Conservation (phyloP, 140 eudicot species). For the Ambrosia hybrid region DNA sequence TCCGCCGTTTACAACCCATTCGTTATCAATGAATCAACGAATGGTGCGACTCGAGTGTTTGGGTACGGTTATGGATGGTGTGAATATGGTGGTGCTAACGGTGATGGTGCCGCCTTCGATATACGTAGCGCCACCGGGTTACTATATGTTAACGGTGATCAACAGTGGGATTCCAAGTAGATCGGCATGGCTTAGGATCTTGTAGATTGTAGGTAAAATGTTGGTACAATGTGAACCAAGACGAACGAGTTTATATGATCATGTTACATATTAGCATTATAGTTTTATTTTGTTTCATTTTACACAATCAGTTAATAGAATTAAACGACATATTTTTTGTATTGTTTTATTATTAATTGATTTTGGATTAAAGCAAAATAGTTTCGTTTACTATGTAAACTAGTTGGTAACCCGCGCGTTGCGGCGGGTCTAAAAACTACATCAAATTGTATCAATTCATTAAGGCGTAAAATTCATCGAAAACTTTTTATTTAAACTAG, state of each 20-base stretch:
- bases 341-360: too few species aligned
- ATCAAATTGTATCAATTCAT: too few species aligned
- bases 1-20: slow-evolving; percentile 72
- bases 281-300: too few species aligned
- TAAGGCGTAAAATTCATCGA: too few species aligned
- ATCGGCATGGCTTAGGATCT: slow-evolving; percentile 60
- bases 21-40: slow-evolving; percentile 71
- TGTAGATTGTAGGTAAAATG: slow-evolving; percentile 32
- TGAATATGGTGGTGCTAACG: slow-evolving; percentile 29
- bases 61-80: slow-evolving; percentile 18
- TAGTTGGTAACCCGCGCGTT: too few species aligned
- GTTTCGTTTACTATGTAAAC: too few species aligned
- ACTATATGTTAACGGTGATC: slow-evolving; percentile 60
- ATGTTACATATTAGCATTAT: neutral
- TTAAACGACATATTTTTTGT: too few species aligned
- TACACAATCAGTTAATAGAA: too few species aligned
- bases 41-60: slow-evolving; percentile 49
- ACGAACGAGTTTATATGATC: neutral
- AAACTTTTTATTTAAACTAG: too few species aligned
- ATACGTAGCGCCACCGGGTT: slow-evolving; percentile 62
- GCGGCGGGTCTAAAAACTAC: too few species aligned
- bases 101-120: slow-evolving; percentile 57
- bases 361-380: too few species aligned
- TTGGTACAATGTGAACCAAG: neutral
- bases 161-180: slow-evolving; percentile 60